Evolutionary conservation across 2,329 filamentous ascomycete species (phyloP), one percentile per base, ranked within the genome.

Genomic region (Exophiala xenobiotica): DNA sequence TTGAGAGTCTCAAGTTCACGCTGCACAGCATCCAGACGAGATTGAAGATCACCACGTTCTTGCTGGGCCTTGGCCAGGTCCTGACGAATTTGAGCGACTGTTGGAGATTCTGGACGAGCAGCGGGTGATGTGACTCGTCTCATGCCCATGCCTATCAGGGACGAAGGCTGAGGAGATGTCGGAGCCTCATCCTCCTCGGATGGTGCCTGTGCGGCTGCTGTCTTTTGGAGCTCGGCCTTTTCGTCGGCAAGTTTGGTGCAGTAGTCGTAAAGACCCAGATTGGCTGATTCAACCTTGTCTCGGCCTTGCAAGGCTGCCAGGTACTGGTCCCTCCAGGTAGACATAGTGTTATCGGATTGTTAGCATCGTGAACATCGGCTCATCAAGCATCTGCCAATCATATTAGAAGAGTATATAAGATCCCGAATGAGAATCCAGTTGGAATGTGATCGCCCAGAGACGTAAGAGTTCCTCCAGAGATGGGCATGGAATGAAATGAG

Each of bases 321-420:
- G 69, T 95, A 96, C 64, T 95, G 87, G 60, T 88, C 83, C 64
- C 85, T 81, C 88, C 91, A 95, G 74, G 80, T 81, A 58, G 82
- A 78, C 80, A 83, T 83, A 49, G 42, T 53, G 35, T 49, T 45
- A 59, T 47, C 27, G 44, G 46, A 23, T n/a, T 16, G 14, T n/a
- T n/a, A 26, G 27, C 39, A 51, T 49, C 8, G 6, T 50, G 29
- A 45, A 3, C n/a, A n/a, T n/a, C n/a, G n/a, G n/a, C n/a, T n/a
- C n/a, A n/a, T n/a, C n/a, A n/a, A n/a, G n/a, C n/a, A n/a, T n/a
- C n/a, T n/a, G n/a, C n/a, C n/a, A n/a, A n/a, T n/a, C n/a, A n/a
- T n/a, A n/a, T n/a, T n/a, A n/a, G n/a, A n/a, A n/a, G n/a, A n/a
- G n/a, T n/a, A n/a, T n/a, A n/a, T n/a, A 35, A 27, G 26, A 27